phyloP scores from a whole-genome alignment of 176 grass and related monocot species.

The Zoysia japonica region DNA sequence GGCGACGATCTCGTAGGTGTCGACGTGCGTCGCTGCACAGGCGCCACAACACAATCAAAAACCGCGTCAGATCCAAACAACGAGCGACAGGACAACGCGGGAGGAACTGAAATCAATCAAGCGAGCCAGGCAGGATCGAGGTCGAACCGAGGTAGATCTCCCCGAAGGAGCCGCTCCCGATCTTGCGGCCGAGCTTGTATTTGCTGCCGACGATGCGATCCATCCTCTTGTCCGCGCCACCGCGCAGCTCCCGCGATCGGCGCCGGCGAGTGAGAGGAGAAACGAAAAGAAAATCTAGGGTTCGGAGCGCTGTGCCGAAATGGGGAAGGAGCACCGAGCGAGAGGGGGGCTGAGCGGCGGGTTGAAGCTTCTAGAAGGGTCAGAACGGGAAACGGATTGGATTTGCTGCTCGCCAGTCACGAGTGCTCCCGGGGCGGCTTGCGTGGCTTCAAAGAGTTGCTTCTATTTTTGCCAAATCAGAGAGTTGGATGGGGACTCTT shows the following conservation, averaged over 20 bases:
- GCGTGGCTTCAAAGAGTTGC: neutral
- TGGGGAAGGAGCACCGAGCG: neutral
- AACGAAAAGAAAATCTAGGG: slow-evolving; percentile 31
- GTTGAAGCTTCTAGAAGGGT: slow-evolving; percentile 37
- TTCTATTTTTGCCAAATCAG: neutral
- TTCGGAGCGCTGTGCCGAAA: slow-evolving; percentile 20
- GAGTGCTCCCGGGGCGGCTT: neutral
- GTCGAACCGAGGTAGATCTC: slow-evolving; percentile 72
- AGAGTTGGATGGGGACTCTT: neutral
- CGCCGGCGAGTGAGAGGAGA: slow-evolving; percentile 12
- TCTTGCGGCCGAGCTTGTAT: slow-evolving; percentile 75
- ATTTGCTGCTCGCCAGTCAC: neutral
- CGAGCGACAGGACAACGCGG: neutral
- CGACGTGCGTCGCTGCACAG: slow-evolving; percentile 70
- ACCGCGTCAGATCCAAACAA: slow-evolving; percentile 35
- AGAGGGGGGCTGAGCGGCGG: neutral
- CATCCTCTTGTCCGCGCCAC: slow-evolving; percentile 27
- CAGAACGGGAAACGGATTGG: slow-evolving; percentile 12
- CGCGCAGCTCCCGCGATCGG: neutral
- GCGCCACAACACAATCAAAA: neutral
- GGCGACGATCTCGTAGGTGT: slow-evolving; percentile 85
- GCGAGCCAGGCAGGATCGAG: neutral
- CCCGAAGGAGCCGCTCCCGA: slow-evolving; percentile 76
- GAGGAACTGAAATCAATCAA: neutral
- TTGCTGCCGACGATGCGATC: slow-evolving; percentile 68